Conservation (phyloP, 305 asterid genomes). For the Andrographis paniculata region DNA sequence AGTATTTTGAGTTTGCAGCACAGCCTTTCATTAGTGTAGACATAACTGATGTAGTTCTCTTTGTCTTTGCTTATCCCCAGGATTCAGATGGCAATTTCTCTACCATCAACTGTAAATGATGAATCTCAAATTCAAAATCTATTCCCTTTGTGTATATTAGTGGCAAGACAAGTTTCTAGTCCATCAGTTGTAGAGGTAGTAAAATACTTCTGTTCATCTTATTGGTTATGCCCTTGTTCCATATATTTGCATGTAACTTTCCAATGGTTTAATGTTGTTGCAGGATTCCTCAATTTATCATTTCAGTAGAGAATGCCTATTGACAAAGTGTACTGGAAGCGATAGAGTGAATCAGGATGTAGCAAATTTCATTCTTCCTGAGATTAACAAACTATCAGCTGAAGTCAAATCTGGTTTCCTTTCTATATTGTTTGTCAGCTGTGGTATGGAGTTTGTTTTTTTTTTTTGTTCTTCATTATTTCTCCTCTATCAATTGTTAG, state of each 20-base stretch:
- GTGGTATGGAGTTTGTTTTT: slow-evolving; percentile 48
- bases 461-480: slow-evolving; percentile 12
- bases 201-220: slow-evolving; percentile 16
- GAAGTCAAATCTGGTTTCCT: slow-evolving; percentile 76
- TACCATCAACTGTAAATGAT: slow-evolving; percentile 60
- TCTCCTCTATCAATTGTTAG: too few species aligned
- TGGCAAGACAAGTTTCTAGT: slow-evolving; percentile 67
- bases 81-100: slow-evolving; percentile 77
- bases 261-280: slow-evolving; percentile 27
- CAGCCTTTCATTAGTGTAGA: background rate
- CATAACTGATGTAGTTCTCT: slow-evolving; percentile 13
- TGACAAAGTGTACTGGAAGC: slow-evolving; percentile 52
- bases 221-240: slow-evolving; percentile 17
- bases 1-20: too few species aligned
- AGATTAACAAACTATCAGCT: slow-evolving; percentile 64
- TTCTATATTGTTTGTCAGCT: slow-evolving; percentile 73
- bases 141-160: slow-evolving; percentile 76
- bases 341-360: slow-evolving; percentile 45
- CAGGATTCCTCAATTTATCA: slow-evolving; percentile 69
- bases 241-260: slow-evolving; percentile 10
- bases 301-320: slow-evolving; percentile 54
- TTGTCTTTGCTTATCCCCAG: slow-evolving; percentile 27
- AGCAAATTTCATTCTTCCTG: slow-evolving; percentile 81
- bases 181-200: slow-evolving; percentile 60
- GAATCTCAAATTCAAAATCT: slow-evolving; percentile 53